Evolutionary conservation across 345 rosid genomes (phyloP).

Genomic region (Xanthoceras sorbifolium): DNA sequence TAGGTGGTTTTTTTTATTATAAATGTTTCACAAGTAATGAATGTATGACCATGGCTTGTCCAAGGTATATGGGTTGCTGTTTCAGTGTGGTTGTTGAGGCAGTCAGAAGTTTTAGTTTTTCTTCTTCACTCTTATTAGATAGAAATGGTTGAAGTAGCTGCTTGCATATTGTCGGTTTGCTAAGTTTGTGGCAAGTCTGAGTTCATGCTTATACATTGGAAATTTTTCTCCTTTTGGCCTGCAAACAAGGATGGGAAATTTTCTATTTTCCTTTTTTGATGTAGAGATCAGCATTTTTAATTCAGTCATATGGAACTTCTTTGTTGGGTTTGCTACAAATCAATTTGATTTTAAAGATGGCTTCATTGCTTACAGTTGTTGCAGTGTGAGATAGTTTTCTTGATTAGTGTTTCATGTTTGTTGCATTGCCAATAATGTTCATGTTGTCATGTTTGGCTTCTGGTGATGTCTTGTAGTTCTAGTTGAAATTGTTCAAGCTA

Average conservation of each 20-base stretch:
- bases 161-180: neutral
- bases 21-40: neutral
- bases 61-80: neutral
- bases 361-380: neutral
- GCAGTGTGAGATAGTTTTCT: neutral
- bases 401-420: neutral
- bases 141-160: neutral
- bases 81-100: neutral
- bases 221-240: neutral
- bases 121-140: neutral
- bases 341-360: neutral
- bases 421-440: neutral
- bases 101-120: neutral
- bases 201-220: too few relatives aligned
- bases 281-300: neutral
- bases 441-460: neutral
- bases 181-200: too few relatives aligned
- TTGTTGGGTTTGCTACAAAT: neutral
- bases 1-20: neutral
- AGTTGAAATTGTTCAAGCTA: neutral
- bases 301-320: neutral
- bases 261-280: neutral
- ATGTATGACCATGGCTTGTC: neutral
- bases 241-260: neutral
- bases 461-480: neutral